Conservation (phyloP, 164 flowering plant species). For the Berberis vulgaris region DNA sequence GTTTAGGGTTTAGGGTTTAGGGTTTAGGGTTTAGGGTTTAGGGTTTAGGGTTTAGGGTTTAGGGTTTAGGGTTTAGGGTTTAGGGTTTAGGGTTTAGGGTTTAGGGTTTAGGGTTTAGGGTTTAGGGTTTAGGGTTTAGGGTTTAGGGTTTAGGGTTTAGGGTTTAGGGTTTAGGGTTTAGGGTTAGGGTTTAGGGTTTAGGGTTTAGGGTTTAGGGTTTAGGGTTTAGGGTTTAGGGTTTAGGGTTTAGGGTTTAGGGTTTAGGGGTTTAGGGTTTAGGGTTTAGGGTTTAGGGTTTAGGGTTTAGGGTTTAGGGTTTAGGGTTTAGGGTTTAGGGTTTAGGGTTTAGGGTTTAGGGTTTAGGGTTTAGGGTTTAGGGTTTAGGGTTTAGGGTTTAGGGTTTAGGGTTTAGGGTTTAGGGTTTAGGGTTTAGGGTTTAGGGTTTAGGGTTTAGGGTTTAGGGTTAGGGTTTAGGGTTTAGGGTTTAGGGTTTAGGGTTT, state of each 20-base stretch:
- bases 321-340: constrained; percentile 15
- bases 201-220: constrained; percentile 17
- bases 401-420: constrained; percentile 14
- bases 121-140: constrained; percentile 10
- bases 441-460: constrained; percentile 4
- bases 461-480: constrained; percentile 8
- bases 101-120: constrained; percentile 12
- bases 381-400: no score
- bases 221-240: constrained; percentile 12
- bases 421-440: constrained; percentile 10
- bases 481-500: constrained; percentile 11
- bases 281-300: constrained; percentile 14
- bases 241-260: constrained; percentile 16
- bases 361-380: constrained; percentile 10
- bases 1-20: constrained; percentile 14
- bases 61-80: constrained; percentile 16
- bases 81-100: constrained; percentile 16
- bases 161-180: constrained; percentile 7
- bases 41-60: constrained; percentile 20
- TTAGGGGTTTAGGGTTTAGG: no score
- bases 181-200: constrained; percentile 16
- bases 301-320: constrained; percentile 15
- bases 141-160: constrained; percentile 14
- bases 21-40: constrained; percentile 15
- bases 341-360: constrained; percentile 9